phyloP scores from a whole-genome alignment of 768 basidiomycete species.

The Calocybe gangraenosa region DNA sequence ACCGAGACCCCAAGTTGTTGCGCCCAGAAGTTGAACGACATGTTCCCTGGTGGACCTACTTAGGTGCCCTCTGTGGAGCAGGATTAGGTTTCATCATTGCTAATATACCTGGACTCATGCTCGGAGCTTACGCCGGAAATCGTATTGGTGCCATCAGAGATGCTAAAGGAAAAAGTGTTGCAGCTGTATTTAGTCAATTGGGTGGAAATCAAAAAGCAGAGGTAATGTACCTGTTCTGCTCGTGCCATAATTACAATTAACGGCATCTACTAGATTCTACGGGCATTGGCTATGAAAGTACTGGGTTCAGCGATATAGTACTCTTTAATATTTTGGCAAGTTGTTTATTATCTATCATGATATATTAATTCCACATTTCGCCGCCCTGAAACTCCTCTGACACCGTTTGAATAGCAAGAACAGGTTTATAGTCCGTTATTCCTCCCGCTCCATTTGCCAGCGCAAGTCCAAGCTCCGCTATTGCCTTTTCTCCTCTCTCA shows the following conservation, averaged over 20 bases:
- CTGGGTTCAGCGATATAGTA: constrained; percentile 55
- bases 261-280: constrained; percentile 54
- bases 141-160: constrained; percentile 88
- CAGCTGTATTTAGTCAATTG: constrained; percentile 78
- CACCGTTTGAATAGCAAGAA: constrained; percentile 32
- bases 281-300: constrained; percentile 79
- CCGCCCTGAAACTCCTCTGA: constrained; percentile 31
- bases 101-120: constrained; percentile 81
- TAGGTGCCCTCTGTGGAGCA: constrained; percentile 70
- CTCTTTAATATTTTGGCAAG: not conserved
- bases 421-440: constrained; percentile 51
- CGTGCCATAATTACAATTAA: not conserved
- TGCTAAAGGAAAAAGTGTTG: constrained; percentile 93
- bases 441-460: constrained; percentile 64
- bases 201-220: constrained; percentile 82
- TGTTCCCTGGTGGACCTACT: constrained; percentile 70
- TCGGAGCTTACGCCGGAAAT: constrained; percentile 87
- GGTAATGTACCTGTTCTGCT: constrained; percentile 39
- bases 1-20: constrained; percentile 44
- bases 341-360: too few relatives aligned
- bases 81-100: constrained; percentile 62
- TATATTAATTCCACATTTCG: constrained; percentile 41
- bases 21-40: constrained; percentile 76
- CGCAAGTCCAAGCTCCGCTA: constrained; percentile 54
- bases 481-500: constrained; percentile 40